phyloP scores from a whole-genome alignment of 1,139 yeast species.

The Candida smagusa region DNA sequence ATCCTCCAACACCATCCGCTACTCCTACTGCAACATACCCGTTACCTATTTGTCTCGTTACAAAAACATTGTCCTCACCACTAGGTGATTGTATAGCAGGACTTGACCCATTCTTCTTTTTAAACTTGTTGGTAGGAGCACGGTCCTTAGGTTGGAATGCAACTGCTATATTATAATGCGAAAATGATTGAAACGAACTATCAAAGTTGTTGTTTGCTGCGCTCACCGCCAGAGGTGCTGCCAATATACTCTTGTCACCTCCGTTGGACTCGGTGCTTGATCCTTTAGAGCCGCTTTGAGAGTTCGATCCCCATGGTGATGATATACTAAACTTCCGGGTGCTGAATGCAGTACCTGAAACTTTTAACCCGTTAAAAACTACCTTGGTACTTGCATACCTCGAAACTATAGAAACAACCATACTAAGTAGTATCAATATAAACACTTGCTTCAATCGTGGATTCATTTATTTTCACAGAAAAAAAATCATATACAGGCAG shows the following conservation, averaged over 20 bases:
- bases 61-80: constrained; percentile 86
- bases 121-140: constrained; percentile 33
- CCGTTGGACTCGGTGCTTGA: too few relatives aligned
- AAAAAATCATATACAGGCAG: not conserved
- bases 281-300: not conserved
- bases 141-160: constrained; percentile 75
- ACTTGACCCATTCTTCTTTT: constrained; percentile 25
- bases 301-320: constrained; percentile 14
- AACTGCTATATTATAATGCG: constrained; percentile 56
- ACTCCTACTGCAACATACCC: constrained; percentile 73
- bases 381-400: constrained; percentile 14
- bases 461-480: constrained; percentile 5
- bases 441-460: constrained; percentile 13
- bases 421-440: constrained; percentile 23
- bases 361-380: constrained; percentile 4
- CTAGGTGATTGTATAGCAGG: constrained; percentile 54
- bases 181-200: constrained; percentile 20
- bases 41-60: constrained; percentile 41
- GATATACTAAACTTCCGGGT: constrained; percentile 7
- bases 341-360: not conserved
- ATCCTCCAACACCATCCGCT: constrained; percentile 98
- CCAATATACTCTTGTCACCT: not conserved
- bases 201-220: constrained; percentile 21
- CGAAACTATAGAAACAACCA: constrained; percentile 26
- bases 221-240: constrained; percentile 9